Percentiles rank a stretch among this genome's conserved stretches.
phyloP scores from a whole-genome alignment of 2,329 filamentous ascomycete species.

The Cordyceps militaris region DNA sequence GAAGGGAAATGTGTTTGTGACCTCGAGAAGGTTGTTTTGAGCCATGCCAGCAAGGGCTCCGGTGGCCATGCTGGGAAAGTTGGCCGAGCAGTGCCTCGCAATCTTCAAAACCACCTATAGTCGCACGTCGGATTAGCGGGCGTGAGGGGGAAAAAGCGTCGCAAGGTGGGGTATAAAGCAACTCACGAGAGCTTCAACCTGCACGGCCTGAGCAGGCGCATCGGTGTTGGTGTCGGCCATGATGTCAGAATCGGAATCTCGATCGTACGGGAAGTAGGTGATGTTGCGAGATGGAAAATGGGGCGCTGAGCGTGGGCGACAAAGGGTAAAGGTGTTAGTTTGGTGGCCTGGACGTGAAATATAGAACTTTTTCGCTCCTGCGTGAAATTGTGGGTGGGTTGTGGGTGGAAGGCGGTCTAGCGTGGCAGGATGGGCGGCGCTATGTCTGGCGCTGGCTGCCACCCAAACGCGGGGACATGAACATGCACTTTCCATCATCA shows the following conservation, averaged over 20 bases:
- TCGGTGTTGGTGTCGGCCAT: conserved; percentile 59
- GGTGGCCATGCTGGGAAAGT: conserved; percentile 83
- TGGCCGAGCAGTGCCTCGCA: conserved; percentile 85
- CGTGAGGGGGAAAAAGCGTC: conserved; percentile 19
- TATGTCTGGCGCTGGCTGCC: neutral
- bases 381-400: conserved; percentile 38
- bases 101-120: conserved; percentile 90
- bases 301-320: conserved; percentile 21
- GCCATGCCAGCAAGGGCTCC: conserved; percentile 94
- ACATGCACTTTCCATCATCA: conserved; percentile 12
- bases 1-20: conserved; percentile 95
- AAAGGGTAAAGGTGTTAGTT: conserved; percentile 20
- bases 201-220: conserved; percentile 73
- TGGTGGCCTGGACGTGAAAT: conserved; percentile 23
- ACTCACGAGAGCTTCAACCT: conserved; percentile 88
- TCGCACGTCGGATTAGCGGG: conserved; percentile 13
- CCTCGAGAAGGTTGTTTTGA: conserved; percentile 68
- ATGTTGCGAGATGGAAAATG: conserved; percentile 20
- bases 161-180: conserved; percentile 30
- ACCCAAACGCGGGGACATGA: neutral
- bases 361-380: conserved; percentile 34
- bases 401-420: conserved; percentile 34
- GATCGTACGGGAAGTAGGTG: conserved; percentile 19
- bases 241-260: conserved; percentile 27
- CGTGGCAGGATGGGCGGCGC: conserved; percentile 27